Evolutionary conservation across 805 yeast genomes (phyloP).

Genomic region (Hanseniaspora lachancei): DNA sequence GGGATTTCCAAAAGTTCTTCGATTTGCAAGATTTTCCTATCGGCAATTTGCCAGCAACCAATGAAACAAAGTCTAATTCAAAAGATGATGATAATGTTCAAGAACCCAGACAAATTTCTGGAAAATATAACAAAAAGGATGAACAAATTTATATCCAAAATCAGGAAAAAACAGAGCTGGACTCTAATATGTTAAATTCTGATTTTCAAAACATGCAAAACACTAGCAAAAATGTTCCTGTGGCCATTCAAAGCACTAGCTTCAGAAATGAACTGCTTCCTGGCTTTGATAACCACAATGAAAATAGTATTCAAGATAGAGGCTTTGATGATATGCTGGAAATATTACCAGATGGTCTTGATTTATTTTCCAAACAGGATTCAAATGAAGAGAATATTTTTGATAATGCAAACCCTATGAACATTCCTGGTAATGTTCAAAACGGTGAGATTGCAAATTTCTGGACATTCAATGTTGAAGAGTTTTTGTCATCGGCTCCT

Average conservation of each 20-base stretch:
- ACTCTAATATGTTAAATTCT: conserved; percentile 11
- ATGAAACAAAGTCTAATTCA: background rate
- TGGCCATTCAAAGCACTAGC: conserved; percentile 8
- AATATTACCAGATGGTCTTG: conserved; percentile 25
- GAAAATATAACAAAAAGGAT: background rate
- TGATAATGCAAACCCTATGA: conserved; percentile 18
- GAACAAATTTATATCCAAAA: background rate
- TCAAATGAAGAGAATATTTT: background rate
- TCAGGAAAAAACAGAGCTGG: background rate
- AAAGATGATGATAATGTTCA: background rate
- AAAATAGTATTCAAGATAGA: background rate
- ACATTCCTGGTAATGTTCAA: conserved; percentile 22
- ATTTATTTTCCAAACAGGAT: background rate
- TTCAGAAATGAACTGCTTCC: conserved; percentile 5
- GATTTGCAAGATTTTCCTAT: conserved; percentile 2
- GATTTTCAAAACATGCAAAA: conserved; percentile 10
- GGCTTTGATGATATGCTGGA: conserved; percentile 27
- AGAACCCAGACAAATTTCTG: background rate
- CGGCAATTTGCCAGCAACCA: background rate
- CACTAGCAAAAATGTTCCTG: background rate
- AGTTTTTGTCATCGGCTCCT: conserved; percentile 26
- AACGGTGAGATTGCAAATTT: conserved; percentile 31
- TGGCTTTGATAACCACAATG: conserved; percentile 1
- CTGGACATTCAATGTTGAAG: conserved; percentile 31
- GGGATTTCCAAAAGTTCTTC: conserved; percentile 1